phyloP scores from a whole-genome alignment of 768 basidiomycete species.

The Dentipellis sp. region DNA sequence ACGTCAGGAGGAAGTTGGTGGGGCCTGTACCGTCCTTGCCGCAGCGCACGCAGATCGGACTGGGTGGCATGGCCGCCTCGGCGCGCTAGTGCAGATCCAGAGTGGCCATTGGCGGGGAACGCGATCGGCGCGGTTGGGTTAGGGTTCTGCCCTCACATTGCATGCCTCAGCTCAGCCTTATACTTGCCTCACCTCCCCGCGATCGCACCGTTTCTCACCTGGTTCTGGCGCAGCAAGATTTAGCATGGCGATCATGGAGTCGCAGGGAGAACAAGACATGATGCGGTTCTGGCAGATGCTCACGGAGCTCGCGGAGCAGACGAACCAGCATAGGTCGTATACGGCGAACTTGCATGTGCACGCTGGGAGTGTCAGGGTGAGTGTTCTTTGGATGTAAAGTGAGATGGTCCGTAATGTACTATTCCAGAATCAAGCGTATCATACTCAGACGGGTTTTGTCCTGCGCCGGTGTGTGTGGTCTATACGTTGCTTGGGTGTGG shows the following conservation, averaged over 20 bases:
- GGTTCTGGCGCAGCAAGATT: background rate
- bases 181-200: background rate
- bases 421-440: constrained; percentile 71
- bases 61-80: too few relatives aligned
- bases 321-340: constrained; percentile 67
- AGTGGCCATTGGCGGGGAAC: background rate
- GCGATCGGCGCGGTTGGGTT: background rate
- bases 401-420: background rate
- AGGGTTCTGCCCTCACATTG: background rate
- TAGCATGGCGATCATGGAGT: constrained; percentile 47
- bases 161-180: background rate
- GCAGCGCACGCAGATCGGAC: constrained; percentile 20
- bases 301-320: constrained; percentile 74
- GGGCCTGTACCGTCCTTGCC: constrained; percentile 17
- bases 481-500: background rate
- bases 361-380: constrained; percentile 72
- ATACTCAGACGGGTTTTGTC: constrained; percentile 89
- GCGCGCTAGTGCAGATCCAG: constrained; percentile 3
- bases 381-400: constrained; percentile 11
- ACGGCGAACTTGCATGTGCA: constrained; percentile 67
- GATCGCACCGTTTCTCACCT: background rate
- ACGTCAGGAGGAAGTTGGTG: constrained; percentile 24
- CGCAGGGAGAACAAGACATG: constrained; percentile 45
- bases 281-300: constrained; percentile 58
- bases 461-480: constrained; percentile 53